phyloP scores from a whole-genome alignment of 805 yeast genomes.

The Candida gorgasii region DNA sequence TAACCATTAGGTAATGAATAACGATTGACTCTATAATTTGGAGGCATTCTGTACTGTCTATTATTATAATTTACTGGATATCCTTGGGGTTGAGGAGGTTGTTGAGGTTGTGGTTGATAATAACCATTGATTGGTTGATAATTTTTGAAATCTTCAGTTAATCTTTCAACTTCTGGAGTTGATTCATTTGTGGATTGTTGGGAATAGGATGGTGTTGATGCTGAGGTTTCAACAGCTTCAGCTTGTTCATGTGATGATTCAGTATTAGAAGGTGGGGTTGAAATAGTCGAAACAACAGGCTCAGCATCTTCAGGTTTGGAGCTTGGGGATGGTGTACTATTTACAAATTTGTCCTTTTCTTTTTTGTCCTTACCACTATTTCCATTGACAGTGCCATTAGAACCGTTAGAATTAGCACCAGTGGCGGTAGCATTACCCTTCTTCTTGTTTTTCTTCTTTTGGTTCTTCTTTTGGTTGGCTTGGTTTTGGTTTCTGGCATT shows the following conservation, averaged over 20 bases:
- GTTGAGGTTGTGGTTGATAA: slow-evolving; percentile 15
- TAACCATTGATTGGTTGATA: slow-evolving; percentile 10
- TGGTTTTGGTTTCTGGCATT: slow-evolving; percentile 28
- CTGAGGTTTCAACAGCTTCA: not conserved
- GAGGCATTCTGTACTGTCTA: slow-evolving; percentile 13
- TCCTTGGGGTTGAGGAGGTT: slow-evolving; percentile 11
- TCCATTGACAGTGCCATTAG: slow-evolving; percentile 17
- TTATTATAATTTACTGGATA: slow-evolving; percentile 14
- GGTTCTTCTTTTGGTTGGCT: slow-evolving; percentile 20
- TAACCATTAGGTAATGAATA: slow-evolving; percentile 16
- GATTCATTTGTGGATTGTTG: slow-evolving; percentile 1
- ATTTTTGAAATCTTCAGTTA: slow-evolving; percentile 10
- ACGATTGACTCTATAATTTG: slow-evolving; percentile 15
- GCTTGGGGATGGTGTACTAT: slow-evolving; percentile 6
- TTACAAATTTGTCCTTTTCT: slow-evolving; percentile 10
- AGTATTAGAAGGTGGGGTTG: not conserved
- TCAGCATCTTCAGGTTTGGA: slow-evolving; percentile 2
- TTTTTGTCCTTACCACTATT: slow-evolving; percentile 16
- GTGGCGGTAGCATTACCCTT: not conserved
- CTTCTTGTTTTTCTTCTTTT: slow-evolving; percentile 14
- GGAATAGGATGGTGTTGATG: not conserved
- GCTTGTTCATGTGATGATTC: not conserved
- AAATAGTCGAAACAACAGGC: not conserved
- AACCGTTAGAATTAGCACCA: slow-evolving; percentile 26
- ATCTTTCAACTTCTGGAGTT: slow-evolving; percentile 12